A percentile compares a stretch with the other conserved stretches of the same genome.
These are phyloP conservation scores for Hyaloperonospora arabidopsidis DNA, from an alignment of 352 stramenopile species.

Conservation along the genomic window DNA sequence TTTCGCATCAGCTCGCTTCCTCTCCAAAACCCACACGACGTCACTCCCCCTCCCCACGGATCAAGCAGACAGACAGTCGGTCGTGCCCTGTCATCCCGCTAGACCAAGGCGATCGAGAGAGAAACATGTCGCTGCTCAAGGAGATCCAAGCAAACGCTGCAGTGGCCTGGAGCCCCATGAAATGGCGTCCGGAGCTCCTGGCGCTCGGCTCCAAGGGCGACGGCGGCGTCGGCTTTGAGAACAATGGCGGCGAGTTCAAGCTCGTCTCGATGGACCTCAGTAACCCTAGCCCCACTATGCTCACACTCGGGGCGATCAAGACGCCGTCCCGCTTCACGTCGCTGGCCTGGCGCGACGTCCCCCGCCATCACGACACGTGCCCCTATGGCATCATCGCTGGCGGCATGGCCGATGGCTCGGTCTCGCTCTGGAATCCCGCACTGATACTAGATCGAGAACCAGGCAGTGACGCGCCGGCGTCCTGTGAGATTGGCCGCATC, in stretches of 20 bases:
- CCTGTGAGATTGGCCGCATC: conserved; percentile 69
- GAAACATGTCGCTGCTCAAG: conserved; percentile 84
- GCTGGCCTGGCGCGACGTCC: conserved; percentile 88
- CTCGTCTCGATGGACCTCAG: conserved; percentile 91
- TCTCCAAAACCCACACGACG: conserved; percentile 1
- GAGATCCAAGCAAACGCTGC: conserved; percentile 86
- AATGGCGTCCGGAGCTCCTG: conserved; percentile 65
- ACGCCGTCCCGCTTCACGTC: conserved; percentile 89
- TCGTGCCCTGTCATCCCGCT: too few relatives aligned
- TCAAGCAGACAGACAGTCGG: not conserved
- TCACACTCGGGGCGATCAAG: conserved; percentile 83
- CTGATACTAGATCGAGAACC: conserved; percentile 68
- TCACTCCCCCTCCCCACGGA: not conserved
- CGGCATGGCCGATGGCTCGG: conserved; percentile 94
- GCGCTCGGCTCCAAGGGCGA: conserved; percentile 91
- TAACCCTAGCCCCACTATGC: conserved; percentile 54
- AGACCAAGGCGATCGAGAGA: not conserved
- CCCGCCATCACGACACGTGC: conserved; percentile 63
- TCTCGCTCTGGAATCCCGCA: conserved; percentile 95
- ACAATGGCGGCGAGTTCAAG: conserved; percentile 95
- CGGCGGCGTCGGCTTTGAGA: conserved; percentile 93
- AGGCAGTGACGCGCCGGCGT: conserved; percentile 25
- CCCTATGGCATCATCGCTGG: conserved; percentile 91
- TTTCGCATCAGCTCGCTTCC: not conserved
- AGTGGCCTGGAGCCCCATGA: conserved; percentile 83